Evolutionary conservation across 208 protist species (phyloP), one percentile per base, ranked within the genome.

Genomic region (Leishmania martiniquensis): DNA sequence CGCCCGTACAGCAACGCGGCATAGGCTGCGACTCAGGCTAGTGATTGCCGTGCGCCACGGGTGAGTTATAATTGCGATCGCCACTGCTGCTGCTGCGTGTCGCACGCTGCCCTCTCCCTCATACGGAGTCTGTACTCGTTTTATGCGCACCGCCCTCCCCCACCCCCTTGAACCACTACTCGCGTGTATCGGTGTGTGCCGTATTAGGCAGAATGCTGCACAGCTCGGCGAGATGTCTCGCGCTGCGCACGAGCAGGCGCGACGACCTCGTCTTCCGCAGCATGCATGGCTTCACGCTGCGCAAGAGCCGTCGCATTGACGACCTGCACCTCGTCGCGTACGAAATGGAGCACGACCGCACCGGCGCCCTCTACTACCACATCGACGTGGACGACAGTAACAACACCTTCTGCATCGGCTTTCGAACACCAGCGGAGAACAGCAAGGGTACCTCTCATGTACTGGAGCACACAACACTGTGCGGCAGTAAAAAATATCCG

Each of bases 361-460:
- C 94, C 25, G 90, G 87, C 25, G 93, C 95, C 1, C 59, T 85
- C 37, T 97, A 97, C 82, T 96, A 97, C 85, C 98, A 99, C 86
- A 81, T 99, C 25, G 98, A 99, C 77, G 91, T 92, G 62, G 91
- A 95, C 63, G 98, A 99, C 89, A 93, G 85, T 20, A 99, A 99
- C 81, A 99, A 99, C 81, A 98, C 96, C 15, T 99, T 99, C 73
- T 98, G 94, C 83, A 98, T 99, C 37, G 97, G 95, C 37, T 99
- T 99, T 81, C 89, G 96, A 72, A 99, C 98, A 0, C 94, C 96
- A 5, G 97, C 98, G 39, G 83, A 84, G 52, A 96, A 99, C 80
- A 90, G 85, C 73, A 99, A 98, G 42, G 98, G 98, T 65, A 96
- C 98, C 7, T 95, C 98, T 20, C 98, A 99, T 83, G 98, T 99